A percentile compares a stretch with the other conserved stretches of the same genome.
Evolutionary conservation across 179 eudicot genomes (phyloP).

Genomic region (Patellifolia procumbens): DNA sequence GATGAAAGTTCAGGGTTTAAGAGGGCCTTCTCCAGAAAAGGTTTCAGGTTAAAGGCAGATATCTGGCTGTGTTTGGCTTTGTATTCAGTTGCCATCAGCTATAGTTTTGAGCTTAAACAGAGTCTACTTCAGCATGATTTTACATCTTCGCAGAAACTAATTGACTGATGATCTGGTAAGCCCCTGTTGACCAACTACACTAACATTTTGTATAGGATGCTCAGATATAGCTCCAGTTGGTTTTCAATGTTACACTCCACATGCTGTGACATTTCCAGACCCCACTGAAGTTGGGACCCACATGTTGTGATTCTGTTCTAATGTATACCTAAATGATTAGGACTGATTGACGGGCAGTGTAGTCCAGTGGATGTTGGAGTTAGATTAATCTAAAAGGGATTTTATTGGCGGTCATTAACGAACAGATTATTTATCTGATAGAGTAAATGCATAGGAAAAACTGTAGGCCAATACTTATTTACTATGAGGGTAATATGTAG

Average conservation of each 20-base stretch:
- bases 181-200: neutral
- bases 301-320: neutral
- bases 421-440: too few species aligned
- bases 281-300: neutral
- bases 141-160: slow-evolving; percentile 4
- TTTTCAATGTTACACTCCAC: too few species aligned
- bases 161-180: slow-evolving; percentile 8
- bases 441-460: too few species aligned
- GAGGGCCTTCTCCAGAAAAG: slow-evolving; percentile 33
- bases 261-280: neutral
- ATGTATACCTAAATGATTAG: neutral
- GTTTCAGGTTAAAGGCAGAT: slow-evolving; percentile 16
- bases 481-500: too few species aligned
- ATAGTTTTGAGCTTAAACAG: neutral
- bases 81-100: neutral
- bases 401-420: too few species aligned
- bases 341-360: neutral
- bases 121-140: neutral
- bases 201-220: neutral
- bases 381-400: too few species aligned
- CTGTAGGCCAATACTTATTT: too few species aligned
- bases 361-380: neutral
- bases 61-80: neutral
- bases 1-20: slow-evolving; percentile 82
- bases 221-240: neutral